These are phyloP conservation scores for Tylopilus felleus DNA, from an alignment of 768 basidiomycete species.

Conservation along the genomic window DNA sequence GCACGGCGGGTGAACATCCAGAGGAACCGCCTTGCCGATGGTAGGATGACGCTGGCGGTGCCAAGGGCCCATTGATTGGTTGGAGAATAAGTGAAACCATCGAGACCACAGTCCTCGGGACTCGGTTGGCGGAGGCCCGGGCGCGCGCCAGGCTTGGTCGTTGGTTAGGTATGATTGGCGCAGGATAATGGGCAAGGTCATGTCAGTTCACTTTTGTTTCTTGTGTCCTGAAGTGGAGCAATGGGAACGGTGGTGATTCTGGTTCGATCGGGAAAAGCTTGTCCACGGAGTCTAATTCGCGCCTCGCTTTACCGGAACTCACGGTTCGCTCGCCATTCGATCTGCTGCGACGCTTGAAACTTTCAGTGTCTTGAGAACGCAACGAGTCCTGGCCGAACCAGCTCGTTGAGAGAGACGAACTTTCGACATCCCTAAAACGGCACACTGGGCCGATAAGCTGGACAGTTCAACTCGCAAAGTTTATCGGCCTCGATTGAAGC, in stretches of 20 bases:
- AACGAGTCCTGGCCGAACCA: conserved; percentile 3
- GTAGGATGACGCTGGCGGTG: background rate
- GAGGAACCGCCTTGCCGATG: background rate
- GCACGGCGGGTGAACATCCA: background rate
- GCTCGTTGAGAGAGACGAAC: background rate
- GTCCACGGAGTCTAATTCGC: too few species aligned
- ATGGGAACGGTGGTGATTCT: background rate
- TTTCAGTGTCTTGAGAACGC: background rate
- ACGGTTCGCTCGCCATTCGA: background rate
- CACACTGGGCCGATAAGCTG: background rate
- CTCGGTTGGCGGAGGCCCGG: conserved; percentile 2
- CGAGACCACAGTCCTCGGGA: background rate
- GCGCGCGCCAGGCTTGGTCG: background rate
- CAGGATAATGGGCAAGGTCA: background rate
- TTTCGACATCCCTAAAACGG: background rate
- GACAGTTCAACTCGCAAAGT: background rate
- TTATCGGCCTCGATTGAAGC: background rate
- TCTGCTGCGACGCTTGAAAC: background rate
- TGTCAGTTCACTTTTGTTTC: background rate
- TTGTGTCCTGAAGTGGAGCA: background rate
- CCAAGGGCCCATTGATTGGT: background rate
- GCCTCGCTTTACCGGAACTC: background rate
- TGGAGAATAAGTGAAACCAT: background rate
- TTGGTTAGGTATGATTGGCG: conserved; percentile 1
- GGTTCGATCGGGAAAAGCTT: too few species aligned